phyloP scores from a whole-genome alignment of 192 early-diverging fungal species.

The Glomus cerebriforme region DNA sequence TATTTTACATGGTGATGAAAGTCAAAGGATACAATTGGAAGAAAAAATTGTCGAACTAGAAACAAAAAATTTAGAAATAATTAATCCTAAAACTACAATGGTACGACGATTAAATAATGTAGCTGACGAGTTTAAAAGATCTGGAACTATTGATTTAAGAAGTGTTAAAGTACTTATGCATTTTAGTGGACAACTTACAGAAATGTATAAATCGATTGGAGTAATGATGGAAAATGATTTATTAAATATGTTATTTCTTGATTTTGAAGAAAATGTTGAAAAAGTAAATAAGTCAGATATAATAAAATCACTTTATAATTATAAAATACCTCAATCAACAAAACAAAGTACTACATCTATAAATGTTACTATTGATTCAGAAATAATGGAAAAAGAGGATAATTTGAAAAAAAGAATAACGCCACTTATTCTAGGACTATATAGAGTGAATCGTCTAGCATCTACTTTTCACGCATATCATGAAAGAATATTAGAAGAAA shows the following conservation, averaged over 20 bases:
- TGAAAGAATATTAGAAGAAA: constrained; percentile 73
- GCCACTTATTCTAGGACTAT: constrained; percentile 77
- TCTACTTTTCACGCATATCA: constrained; percentile 73
- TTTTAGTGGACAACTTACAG: constrained; percentile 62
- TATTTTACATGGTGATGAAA: constrained; percentile 55
- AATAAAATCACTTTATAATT: constrained; percentile 27
- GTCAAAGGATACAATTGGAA: constrained; percentile 36
- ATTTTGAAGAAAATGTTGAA: constrained; percentile 59
- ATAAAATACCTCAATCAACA: not conserved
- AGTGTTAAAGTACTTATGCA: constrained; percentile 60
- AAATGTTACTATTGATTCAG: constrained; percentile 33
- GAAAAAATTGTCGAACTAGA: constrained; percentile 38
- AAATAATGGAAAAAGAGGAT: constrained; percentile 37
- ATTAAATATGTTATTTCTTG: constrained; percentile 58
- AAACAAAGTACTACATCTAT: not conserved
- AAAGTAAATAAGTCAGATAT: constrained; percentile 46
- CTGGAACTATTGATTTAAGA: constrained; percentile 57
- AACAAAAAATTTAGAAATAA: constrained; percentile 46
- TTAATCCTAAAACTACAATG: constrained; percentile 32
- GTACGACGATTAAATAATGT: constrained; percentile 17
- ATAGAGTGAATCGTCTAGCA: constrained; percentile 70
- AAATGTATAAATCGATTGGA: constrained; percentile 66
- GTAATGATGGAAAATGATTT: constrained; percentile 79
- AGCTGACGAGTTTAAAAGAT: constrained; percentile 29
- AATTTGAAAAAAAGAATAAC: constrained; percentile 58